Conservation (phyloP, 345 rosid genomes). For the Brassica nigra region DNA sequence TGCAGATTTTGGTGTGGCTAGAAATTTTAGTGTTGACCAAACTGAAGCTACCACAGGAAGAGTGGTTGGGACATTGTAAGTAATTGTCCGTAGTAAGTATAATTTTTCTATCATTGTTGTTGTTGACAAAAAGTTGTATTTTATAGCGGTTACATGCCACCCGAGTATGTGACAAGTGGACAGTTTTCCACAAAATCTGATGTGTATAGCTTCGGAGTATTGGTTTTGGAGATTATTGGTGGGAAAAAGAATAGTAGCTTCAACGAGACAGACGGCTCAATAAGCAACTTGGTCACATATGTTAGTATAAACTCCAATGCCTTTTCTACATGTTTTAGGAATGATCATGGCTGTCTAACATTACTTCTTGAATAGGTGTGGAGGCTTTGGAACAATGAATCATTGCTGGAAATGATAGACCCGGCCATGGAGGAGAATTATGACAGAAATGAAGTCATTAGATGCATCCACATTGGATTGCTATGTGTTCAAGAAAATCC, state of each 20-base stretch:
- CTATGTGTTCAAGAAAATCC: constrained; percentile 33
- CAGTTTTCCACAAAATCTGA: constrained; percentile 32
- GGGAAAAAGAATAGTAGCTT: constrained; percentile 30
- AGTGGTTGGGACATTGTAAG: constrained; percentile 36
- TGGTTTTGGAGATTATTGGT: constrained; percentile 24
- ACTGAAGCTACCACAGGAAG: constrained; percentile 19
- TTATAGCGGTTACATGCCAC: constrained; percentile 37
- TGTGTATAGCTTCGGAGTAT: constrained; percentile 33
- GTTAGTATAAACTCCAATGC: constrained; percentile 6
- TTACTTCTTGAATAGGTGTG: constrained; percentile 12
- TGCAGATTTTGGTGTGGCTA: constrained; percentile 31
- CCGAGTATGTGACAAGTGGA: constrained; percentile 26
- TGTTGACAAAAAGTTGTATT: not conserved
- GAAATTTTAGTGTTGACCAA: constrained; percentile 20
- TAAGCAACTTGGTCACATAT: constrained; percentile 29
- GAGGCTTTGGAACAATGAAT: constrained; percentile 26
- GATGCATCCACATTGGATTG: constrained; percentile 24
- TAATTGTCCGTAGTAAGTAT: not conserved
- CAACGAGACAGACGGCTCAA: not conserved
- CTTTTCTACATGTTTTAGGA: not conserved
- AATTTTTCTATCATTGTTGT: not conserved
- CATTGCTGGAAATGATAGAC: constrained; percentile 26
- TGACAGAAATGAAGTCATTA: constrained; percentile 9
- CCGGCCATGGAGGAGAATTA: not conserved
- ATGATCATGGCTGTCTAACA: not conserved